Evolutionary conservation across 441 rosid species (phyloP), one percentile per base, ranked within the genome.

Genomic region (Pelargonium cotyledonis): DNA sequence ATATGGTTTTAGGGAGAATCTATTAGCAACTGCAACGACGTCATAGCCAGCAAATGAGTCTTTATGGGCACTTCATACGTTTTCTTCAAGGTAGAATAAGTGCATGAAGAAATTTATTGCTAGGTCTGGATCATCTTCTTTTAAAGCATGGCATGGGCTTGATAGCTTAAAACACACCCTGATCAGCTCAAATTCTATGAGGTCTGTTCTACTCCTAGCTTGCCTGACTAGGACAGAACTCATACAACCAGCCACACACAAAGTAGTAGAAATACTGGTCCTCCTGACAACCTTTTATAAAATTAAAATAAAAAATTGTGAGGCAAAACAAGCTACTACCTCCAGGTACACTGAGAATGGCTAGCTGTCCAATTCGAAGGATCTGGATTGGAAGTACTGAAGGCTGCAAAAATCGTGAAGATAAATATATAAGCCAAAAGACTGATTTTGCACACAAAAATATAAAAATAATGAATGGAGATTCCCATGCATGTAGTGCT

Each of bases 381-480:
- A 92, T 82, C 80, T 95, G 98, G 76, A 95, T 60, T 15, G 99
- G 97, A 88, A 95, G 98, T 72, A 95, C 77, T 72, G 99, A 82
- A 65, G 98, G 98, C 97, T 92, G 92, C 78, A 83, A 29, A 77
- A 70, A 73, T 46, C 66, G 81, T 29, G 31, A 77, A 74, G 75
- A 68, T 67, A 71, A 47, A 67, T 8, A 68, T 53, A 38, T 63
- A 38, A 69, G 63, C 40, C 14, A 46, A 26, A 58, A 43, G 21
- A 14, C 16, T 3, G 23, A 63, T 31, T 43, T 61, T 46, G 49
- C 63, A 60, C 38, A 18, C 26, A 19, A 15, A 35, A 8, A 53
- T 35, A 57, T 41, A 8, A 65, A 46, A 40, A 15, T 40, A 31
- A 8, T 15, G 11, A 41, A 70, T 26, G 46, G 41, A 26, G 16